A percentile compares a stretch with the other conserved stretches of the same genome.
These are phyloP conservation scores for Nannizziopsis arthrosporioides DNA, from an alignment of 2,329 filamentous ascomycete genomes.

Conservation along the genomic window DNA sequence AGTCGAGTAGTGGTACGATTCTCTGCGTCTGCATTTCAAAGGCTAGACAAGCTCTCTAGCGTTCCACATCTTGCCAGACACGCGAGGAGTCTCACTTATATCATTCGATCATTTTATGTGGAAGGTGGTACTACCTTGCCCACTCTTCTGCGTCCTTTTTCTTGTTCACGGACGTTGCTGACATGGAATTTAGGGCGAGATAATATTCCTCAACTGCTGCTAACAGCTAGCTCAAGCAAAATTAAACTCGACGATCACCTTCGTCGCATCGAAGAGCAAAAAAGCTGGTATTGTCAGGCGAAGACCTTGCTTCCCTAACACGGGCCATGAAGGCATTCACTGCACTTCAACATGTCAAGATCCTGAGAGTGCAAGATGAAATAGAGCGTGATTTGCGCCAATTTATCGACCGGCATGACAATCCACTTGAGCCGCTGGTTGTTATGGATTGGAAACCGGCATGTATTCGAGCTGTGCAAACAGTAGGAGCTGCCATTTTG, in stretches of 20 bases:
- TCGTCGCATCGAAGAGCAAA: slow-evolving; percentile 28
- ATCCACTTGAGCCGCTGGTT: slow-evolving; percentile 34
- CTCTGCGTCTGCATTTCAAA: slow-evolving; percentile 36
- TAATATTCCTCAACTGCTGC: slow-evolving; percentile 14
- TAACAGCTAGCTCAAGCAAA: slow-evolving; percentile 15
- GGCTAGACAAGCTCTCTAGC: slow-evolving; percentile 39
- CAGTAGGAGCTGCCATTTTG: slow-evolving; percentile 46
- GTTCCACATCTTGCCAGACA: slow-evolving; percentile 38
- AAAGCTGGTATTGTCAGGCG: slow-evolving; percentile 39
- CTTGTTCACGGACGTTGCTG: not conserved
- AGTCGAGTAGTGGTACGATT: slow-evolving; percentile 42
- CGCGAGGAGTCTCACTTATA: slow-evolving; percentile 44
- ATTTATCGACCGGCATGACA: slow-evolving; percentile 40
- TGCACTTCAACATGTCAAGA: slow-evolving; percentile 51
- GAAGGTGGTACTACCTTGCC: slow-evolving; percentile 28
- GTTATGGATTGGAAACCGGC: slow-evolving; percentile 51
- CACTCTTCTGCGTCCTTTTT: not conserved
- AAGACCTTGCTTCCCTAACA: slow-evolving; percentile 43
- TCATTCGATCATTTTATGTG: slow-evolving; percentile 44
- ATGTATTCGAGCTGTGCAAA: slow-evolving; percentile 50
- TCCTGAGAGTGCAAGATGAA: slow-evolving; percentile 50
- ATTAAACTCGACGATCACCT: slow-evolving; percentile 19
- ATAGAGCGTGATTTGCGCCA: slow-evolving; percentile 45
- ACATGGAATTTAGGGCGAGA: slow-evolving; percentile 13
- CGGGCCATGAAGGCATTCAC: slow-evolving; percentile 48